Evolutionary conservation across 257 asterid species (phyloP).

Genomic region (Solanum medicagineum): DNA sequence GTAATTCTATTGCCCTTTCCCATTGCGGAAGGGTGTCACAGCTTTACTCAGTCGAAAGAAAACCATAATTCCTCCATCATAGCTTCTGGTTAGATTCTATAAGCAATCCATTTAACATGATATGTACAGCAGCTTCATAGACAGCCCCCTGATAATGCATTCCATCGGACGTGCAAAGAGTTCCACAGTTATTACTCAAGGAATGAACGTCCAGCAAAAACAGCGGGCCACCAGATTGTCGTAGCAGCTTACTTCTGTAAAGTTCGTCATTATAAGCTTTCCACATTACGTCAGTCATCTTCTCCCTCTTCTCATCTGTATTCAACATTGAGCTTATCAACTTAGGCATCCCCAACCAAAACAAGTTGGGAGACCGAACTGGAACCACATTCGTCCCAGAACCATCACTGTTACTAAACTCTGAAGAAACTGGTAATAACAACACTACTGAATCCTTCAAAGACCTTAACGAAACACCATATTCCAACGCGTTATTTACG

Average conservation of each 20-base stretch:
- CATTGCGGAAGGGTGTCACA: not conserved
- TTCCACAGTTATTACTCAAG: constrained; percentile 59
- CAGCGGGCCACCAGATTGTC: constrained; percentile 54
- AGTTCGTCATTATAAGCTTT: constrained; percentile 41
- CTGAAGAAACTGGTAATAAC: constrained; percentile 46
- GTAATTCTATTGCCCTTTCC: not conserved
- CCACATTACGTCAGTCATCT: constrained; percentile 38
- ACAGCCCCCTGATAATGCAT: constrained; percentile 82
- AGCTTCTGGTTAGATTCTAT: constrained; percentile 80
- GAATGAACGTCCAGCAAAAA: constrained; percentile 48
- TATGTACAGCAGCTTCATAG: constrained; percentile 65
- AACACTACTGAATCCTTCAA: constrained; percentile 54
- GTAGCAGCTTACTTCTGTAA: constrained; percentile 40
- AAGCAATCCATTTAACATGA: constrained; percentile 81
- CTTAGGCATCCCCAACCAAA: constrained; percentile 91
- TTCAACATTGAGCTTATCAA: constrained; percentile 63
- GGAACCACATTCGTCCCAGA: not conserved
- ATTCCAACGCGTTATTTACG: constrained; percentile 42
- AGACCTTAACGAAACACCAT: constrained; percentile 28
- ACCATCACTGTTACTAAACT: constrained; percentile 1
- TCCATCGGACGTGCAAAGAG: constrained; percentile 66
- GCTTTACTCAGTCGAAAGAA: not conserved
- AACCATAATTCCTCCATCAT: constrained; percentile 6
- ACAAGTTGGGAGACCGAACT: constrained; percentile 42
- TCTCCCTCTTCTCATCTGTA: constrained; percentile 65